Evolutionary conservation across 345 rosid genomes (phyloP), one percentile per base, ranked within the genome.

Genomic region (Salix caprea): DNA sequence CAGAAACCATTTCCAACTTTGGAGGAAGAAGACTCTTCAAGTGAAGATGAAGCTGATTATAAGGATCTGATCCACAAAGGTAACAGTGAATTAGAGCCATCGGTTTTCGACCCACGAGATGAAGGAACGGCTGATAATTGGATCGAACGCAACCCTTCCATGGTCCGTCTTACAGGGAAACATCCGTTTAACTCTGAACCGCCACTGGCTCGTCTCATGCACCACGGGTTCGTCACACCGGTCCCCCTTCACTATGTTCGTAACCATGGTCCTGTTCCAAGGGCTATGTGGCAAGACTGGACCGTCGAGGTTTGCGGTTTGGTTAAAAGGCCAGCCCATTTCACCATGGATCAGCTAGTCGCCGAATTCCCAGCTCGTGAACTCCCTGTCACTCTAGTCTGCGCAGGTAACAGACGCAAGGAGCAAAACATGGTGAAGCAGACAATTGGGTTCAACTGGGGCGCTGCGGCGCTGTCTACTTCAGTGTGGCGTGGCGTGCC

Each of bases 141-240:
- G 99, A 84, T 96, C 75, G 82, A 89, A 72, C 93, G 99, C 6
- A 91, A 93, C 87, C 78, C 92, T 2, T 66, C 90, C 28, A 89
- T 93, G 97, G 84, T 96, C 75, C 99, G 99, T 39, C 96, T 93
- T 85, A 91, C 98, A 3, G 98, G 99, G 50, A 96, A 96, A 73
- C 98, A 96, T 73, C 99, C 99, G 0, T 96, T 91, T 84, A 96
- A 96, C 90, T 84, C 89, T 1, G 99, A 93, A 73, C 74, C 99
- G 0, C 97, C 98, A 6, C 72, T 96, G 36, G 77, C 79, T 78
- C 87, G 91, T 46, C 98, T 96, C 68, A 91, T 93, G 97, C 93
- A 90, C 82, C 96, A 93, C 76, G 97, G 99, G 2, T 96, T 96
- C 88, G 91, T 96, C 76, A 93, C 99, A 46, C 98, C 98, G 3